phyloP scores from a whole-genome alignment of 208 protist genomes.

The Wallacemonas sp. region DNA sequence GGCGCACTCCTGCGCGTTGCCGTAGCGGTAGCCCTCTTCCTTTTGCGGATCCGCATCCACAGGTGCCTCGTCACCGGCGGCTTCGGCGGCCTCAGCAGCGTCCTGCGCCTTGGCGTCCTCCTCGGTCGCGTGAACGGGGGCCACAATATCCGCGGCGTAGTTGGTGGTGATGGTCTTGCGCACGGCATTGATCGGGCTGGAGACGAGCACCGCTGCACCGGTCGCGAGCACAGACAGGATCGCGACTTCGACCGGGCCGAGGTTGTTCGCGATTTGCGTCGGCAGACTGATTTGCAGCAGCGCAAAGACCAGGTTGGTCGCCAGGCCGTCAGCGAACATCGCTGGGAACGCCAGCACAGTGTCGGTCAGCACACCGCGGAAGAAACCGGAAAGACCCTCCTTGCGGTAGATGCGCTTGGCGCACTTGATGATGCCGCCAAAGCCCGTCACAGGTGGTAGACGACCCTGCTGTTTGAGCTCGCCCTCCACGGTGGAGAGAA shows the following conservation, averaged over 20 bases:
- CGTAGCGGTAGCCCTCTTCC: slow-evolving; percentile 69
- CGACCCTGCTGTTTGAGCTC: slow-evolving; percentile 75
- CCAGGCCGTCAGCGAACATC: slow-evolving; percentile 53
- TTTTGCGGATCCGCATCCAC: slow-evolving; percentile 3
- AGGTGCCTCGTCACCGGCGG: neutral
- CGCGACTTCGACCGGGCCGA: slow-evolving; percentile 45
- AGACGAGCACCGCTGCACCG: slow-evolving; percentile 53
- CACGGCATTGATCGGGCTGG: slow-evolving; percentile 64
- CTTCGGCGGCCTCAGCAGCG: neutral
- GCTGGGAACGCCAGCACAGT: slow-evolving; percentile 59
- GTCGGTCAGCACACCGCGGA: slow-evolving; percentile 68
- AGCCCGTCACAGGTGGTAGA: slow-evolving; percentile 49
- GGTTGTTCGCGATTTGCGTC: slow-evolving; percentile 25
- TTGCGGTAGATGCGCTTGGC: slow-evolving; percentile 58
- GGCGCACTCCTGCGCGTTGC: slow-evolving; percentile 48
- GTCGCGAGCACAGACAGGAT: slow-evolving; percentile 55
- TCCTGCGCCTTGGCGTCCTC: neutral
- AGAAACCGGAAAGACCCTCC: slow-evolving; percentile 57
- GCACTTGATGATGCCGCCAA: slow-evolving; percentile 50
- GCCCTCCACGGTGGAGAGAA: slow-evolving; percentile 73
- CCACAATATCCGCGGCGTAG: slow-evolving; percentile 80
- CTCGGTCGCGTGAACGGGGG: slow-evolving; percentile 19
- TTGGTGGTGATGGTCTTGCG: slow-evolving; percentile 80
- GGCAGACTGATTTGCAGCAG: slow-evolving; percentile 53
- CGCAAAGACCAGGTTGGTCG: slow-evolving; percentile 45